Evolutionary conservation across 140 eudicot genomes (phyloP).

Genomic region (Artemisia princeps): DNA sequence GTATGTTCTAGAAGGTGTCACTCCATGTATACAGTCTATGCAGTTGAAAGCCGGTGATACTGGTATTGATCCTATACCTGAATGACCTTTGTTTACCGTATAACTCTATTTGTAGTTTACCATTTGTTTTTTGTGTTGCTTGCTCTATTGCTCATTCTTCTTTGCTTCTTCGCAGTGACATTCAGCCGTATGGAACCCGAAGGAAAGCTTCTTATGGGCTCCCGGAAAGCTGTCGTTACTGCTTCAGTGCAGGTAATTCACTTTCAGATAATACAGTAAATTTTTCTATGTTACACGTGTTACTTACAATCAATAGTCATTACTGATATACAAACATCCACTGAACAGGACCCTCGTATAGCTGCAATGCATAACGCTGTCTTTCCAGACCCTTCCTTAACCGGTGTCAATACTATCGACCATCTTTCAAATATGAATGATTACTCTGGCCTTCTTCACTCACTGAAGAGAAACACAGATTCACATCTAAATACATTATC

Average conservation of each 20-base stretch:
- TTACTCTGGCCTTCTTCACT: slow-evolving; percentile 57
- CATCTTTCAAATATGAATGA: slow-evolving; percentile 41
- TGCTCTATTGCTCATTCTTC: neutral
- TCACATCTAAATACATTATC: slow-evolving; percentile 41
- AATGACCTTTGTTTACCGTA: neutral
- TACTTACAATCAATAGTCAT: too few species aligned
- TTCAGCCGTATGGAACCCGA: slow-evolving; percentile 99
- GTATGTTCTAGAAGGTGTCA: slow-evolving; percentile 98
- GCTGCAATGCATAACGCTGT: slow-evolving; percentile 28
- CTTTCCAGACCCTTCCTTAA: too few species aligned
- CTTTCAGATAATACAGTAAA: slow-evolving; percentile 3
- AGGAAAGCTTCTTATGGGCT: slow-evolving; percentile 96
- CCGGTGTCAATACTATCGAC: slow-evolving; percentile 33
- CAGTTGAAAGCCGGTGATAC: slow-evolving; percentile 97
- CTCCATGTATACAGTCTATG: slow-evolving; percentile 98
- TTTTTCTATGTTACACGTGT: too few species aligned
- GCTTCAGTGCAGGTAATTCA: slow-evolving; percentile 44
- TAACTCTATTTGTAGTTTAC: neutral
- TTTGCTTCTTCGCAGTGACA: slow-evolving; percentile 44
- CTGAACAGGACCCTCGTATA: slow-evolving; percentile 44
- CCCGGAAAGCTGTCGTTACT: slow-evolving; percentile 62
- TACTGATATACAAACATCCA: too few species aligned
- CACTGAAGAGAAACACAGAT: slow-evolving; percentile 60
- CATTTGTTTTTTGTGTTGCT: neutral
- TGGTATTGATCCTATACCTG: slow-evolving; percentile 39